Base-by-base conservation (phyloP, 176 grass and related monocot genomes). In the Microstegium vimineum region DNA sequence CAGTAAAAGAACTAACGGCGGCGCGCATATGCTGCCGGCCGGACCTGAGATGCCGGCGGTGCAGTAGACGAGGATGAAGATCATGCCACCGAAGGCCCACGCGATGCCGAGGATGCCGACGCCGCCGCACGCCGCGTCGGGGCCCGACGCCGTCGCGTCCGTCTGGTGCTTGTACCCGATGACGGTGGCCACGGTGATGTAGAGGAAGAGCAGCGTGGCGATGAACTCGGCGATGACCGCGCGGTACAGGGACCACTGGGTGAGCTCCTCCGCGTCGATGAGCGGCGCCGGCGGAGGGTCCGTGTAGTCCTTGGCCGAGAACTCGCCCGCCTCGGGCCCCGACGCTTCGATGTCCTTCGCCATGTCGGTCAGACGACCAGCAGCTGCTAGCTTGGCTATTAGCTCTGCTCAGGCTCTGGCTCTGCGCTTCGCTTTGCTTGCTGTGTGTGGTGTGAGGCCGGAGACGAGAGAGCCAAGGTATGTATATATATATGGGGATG, bases 61-160 rank as follows among this genome's bases (percentile, higher is more conserved):
- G 90, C 93, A 95, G 90, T 95, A 95, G 75, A 95, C 93, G 59
- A 95, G 85, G 79, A 95, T 79, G 77, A 95, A 95, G 70, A 95
- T 95, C 93, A 95, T 95, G 71, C 93, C 93, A 25, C 93, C 93
- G 68, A 95, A 95, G 34, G 93, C 82, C 93, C 93, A 95, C 4
- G 93, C 93, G 83, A 95, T 95, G 73, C 93, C 93, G 59, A 95
- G 90, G 77, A 92, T 38, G 43, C 93, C 93, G 8, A 97, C 95
- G 74, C 95, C 95, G 74, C 76, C 78, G 77, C 94, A 97, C 16
- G 82, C 75, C 8, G 85, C 91, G 76, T 91, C 92, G 69, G 86
- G 32, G 30, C 59, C 31, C 84, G 37, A 76, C 81, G 40, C 40
- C 5, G 22, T 4, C 56, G 88, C 4, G 51, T 89, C 81, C 5